Evolutionary conservation across 352 stramenopile genomes (phyloP).

Genomic region (Globisporangium cylindrosporum): DNA sequence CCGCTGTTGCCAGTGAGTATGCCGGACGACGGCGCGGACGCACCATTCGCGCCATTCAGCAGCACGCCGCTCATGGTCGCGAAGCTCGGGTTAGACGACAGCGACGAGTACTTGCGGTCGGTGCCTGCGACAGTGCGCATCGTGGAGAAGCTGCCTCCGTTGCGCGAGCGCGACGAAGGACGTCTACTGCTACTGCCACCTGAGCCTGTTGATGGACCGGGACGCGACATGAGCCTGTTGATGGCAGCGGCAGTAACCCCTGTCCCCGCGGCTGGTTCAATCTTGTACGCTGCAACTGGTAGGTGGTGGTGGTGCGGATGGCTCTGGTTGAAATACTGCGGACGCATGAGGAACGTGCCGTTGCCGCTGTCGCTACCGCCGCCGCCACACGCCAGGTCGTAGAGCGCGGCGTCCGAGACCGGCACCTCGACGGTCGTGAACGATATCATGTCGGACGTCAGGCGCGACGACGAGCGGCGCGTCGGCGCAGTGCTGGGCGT

Average conservation of each 20-base stretch:
- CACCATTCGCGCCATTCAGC: not conserved
- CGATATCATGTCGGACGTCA: slow-evolving; percentile 58
- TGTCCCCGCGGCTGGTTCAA: not conserved
- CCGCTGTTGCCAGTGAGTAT: not conserved
- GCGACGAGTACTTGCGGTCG: slow-evolving; percentile 15
- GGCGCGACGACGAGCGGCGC: slow-evolving; percentile 9
- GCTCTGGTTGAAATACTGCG: not conserved
- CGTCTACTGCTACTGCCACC: not conserved
- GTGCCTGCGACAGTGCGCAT: not conserved
- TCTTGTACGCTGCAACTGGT: slow-evolving; percentile 9
- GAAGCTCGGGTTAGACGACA: slow-evolving; percentile 2
- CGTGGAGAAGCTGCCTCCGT: slow-evolving; percentile 9
- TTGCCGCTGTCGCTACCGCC: not conserved
- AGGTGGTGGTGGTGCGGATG: not conserved
- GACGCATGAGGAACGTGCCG: not conserved
- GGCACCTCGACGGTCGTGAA: slow-evolving; percentile 37
- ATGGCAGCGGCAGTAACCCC: not conserved
- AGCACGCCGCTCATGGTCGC: slow-evolving; percentile 9
- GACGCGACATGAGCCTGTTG: not conserved
- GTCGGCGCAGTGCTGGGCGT: slow-evolving; percentile 1
- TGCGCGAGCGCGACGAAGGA: slow-evolving; percentile 12
- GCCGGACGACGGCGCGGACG: not conserved
- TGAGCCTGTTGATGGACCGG: not conserved
- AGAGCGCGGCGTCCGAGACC: slow-evolving; percentile 9
- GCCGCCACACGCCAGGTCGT: slow-evolving; percentile 9